phyloP scores from a whole-genome alignment of 768 basidiomycete genomes.

The Boletus bicolor region DNA sequence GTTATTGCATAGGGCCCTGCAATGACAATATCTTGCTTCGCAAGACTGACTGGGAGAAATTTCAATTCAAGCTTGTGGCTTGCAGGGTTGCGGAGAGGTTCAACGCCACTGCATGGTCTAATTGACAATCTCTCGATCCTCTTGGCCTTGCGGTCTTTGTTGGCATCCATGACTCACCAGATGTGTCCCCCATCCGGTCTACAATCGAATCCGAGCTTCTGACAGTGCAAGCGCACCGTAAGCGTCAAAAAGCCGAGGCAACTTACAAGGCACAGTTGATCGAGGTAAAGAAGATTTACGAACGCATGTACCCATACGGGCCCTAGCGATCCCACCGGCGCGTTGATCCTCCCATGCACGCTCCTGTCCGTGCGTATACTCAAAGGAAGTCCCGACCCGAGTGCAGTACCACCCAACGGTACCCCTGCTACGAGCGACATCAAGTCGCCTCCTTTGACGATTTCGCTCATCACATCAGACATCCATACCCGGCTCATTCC shows the following conservation, averaged over 20 bases:
- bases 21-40: slow-evolving; percentile 10
- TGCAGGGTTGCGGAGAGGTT: background rate
- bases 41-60: slow-evolving; percentile 16
- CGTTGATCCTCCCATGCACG: slow-evolving; percentile 39
- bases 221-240: slow-evolving; percentile 21
- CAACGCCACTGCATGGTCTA: no score
- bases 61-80: background rate
- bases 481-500: slow-evolving; percentile 47
- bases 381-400: slow-evolving; percentile 26
- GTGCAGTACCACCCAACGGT: background rate
- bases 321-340: background rate
- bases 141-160: no score
- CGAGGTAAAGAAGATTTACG: slow-evolving; percentile 43
- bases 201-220: slow-evolving; percentile 31
- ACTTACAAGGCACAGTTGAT: slow-evolving; percentile 26
- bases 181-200: slow-evolving; percentile 14
- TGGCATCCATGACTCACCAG: slow-evolving; percentile 2
- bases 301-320: slow-evolving; percentile 31
- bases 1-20: slow-evolving; percentile 18
- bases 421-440: slow-evolving; percentile 11
- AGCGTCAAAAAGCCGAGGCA: slow-evolving; percentile 28
- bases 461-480: slow-evolving; percentile 40
- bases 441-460: slow-evolving; percentile 30
- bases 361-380: slow-evolving; percentile 44
- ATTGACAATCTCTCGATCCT: no score